These are phyloP conservation scores for Micractinium sp. DNA, from an alignment of 139 green algal genomes.

Conservation along the genomic window DNA sequence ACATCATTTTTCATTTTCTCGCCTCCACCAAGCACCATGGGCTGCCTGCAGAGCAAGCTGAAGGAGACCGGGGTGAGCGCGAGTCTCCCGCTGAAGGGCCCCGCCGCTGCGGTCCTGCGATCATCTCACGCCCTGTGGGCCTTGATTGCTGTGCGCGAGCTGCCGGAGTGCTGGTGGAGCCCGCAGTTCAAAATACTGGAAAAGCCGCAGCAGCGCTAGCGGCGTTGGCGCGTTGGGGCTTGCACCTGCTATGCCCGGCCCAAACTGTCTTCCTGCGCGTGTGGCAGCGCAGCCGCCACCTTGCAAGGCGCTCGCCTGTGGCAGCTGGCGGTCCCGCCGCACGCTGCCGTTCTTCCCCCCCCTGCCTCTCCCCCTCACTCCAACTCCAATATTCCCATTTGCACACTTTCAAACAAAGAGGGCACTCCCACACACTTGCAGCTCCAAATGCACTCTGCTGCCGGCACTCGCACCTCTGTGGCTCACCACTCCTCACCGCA, in stretches of 20 bases:
- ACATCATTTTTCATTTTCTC: neutral
- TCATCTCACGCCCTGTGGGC: neutral
- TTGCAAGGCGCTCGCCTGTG: neutral
- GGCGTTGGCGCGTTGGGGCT: neutral
- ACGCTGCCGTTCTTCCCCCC: neutral
- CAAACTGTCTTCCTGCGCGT: neutral
- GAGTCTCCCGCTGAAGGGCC: too few species aligned
- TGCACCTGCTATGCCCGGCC: neutral
- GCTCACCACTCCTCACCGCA: neutral
- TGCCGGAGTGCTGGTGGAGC: too few species aligned
- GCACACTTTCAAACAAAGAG: too few species aligned
- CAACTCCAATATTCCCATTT: too few species aligned
- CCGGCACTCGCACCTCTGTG: too few species aligned
- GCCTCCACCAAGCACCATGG: neutral
- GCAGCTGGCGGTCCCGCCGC: too few species aligned
- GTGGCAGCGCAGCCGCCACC: neutral
- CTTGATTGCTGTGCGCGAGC: too few species aligned
- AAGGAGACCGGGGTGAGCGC: neutral
- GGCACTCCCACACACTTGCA: too few species aligned
- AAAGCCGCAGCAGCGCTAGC: neutral
- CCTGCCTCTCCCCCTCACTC: neutral
- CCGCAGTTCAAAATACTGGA: neutral
- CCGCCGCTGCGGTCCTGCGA: too few species aligned
- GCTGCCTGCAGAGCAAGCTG: neutral
- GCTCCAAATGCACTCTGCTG: too few species aligned